Percentiles rank a stretch among this genome's conserved stretches.
Evolutionary conservation across 345 rosid species (phyloP).

Genomic region (Arabidopsis arenosa): DNA sequence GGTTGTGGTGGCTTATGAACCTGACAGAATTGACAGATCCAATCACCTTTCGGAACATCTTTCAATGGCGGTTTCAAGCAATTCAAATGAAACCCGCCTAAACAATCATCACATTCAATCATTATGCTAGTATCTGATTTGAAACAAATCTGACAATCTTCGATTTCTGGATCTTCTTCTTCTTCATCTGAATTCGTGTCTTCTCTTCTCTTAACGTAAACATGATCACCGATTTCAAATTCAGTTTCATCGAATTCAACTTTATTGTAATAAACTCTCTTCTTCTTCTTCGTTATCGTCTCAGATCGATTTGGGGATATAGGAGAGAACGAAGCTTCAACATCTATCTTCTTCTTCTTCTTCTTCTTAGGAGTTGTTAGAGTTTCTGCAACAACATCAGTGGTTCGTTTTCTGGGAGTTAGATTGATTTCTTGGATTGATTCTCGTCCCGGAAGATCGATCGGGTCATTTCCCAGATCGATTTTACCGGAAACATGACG

Average conservation of each 20-base stretch:
- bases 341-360: constrained; percentile 23
- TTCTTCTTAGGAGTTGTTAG: not conserved
- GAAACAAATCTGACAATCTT: constrained; percentile 86
- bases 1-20: constrained; percentile 56
- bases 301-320: constrained; percentile 60
- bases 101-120: constrained; percentile 91
- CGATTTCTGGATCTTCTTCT: constrained; percentile 58
- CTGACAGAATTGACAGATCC: constrained; percentile 82
- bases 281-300: constrained; percentile 37
- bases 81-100: constrained; percentile 89
- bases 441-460: constrained; percentile 20
- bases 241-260: constrained; percentile 74
- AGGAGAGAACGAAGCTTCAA: constrained; percentile 53
- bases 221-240: constrained; percentile 79
- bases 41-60: constrained; percentile 84
- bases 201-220: constrained; percentile 86
- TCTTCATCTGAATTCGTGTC: constrained; percentile 69
- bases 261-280: constrained; percentile 71
- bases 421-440: constrained; percentile 31
- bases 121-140: constrained; percentile 60
- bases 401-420: constrained; percentile 19
- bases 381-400: not conserved
- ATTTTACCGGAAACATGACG: constrained; percentile 42
- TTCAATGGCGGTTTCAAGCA: constrained; percentile 80
- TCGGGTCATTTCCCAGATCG: constrained; percentile 32